Percentiles rank a stretch among this genome's conserved stretches.
phyloP scores from a whole-genome alignment of 1,284 basidiomycete species.

The Heterobasidion parviporum region DNA sequence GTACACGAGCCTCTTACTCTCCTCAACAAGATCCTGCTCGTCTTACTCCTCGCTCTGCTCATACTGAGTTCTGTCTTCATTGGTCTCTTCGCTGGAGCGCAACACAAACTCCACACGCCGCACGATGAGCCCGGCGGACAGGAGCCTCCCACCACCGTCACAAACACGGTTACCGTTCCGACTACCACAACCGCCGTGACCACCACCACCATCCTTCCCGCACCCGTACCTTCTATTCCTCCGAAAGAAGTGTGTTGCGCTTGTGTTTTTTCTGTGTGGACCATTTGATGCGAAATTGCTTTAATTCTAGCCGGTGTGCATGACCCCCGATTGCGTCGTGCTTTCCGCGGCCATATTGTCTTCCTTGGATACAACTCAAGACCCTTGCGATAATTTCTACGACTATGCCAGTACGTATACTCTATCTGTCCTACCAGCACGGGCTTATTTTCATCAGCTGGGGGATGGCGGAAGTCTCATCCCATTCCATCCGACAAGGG shows the following conservation, averaged over 20 bases:
- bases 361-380: slow-evolving; percentile 72
- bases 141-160: slow-evolving; percentile 17
- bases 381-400: slow-evolving; percentile 97
- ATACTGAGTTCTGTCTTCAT: slow-evolving; percentile 82
- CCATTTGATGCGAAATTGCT: background rate
- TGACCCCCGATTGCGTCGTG: slow-evolving; percentile 75
- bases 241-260: slow-evolving; percentile 36
- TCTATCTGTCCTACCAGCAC: slow-evolving; percentile 2
- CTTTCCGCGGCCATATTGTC: slow-evolving; percentile 79
- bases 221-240: slow-evolving; percentile 32
- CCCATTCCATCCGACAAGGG: slow-evolving; percentile 83
- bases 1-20: slow-evolving; percentile 73
- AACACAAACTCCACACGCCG: slow-evolving; percentile 60
- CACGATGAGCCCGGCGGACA: slow-evolving; percentile 20
- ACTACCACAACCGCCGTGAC: slow-evolving; percentile 12
- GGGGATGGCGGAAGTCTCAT: slow-evolving; percentile 77
- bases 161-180: slow-evolving; percentile 13
- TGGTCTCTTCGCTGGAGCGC: slow-evolving; percentile 85
- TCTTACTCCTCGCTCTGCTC: slow-evolving; percentile 69
- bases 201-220: slow-evolving; percentile 19
- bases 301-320: slow-evolving; percentile 44
- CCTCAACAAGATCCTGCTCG: slow-evolving; percentile 79
- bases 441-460: slow-evolving; percentile 34
- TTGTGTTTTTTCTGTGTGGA: background rate
- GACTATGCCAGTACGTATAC: slow-evolving; percentile 71